These are phyloP conservation scores for peach (Prunus persica) DNA, from an alignment of 306 rosid genomes.

Conservation along the genomic window Prunus_persica_NCBIv2 NC_034016.1:17911001-17911500, in stretches of 20 bases:
- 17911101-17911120: neutral
- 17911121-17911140: neutral
- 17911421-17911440: neutral
- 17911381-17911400: constrained; percentile 26
- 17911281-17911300: constrained; percentile 27
- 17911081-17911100: neutral
- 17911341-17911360: constrained; percentile 66
- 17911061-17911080: neutral
- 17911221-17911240: constrained; percentile 92
- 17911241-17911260: constrained; percentile 65
- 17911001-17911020: neutral
- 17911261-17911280: constrained; percentile 47
- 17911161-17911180: neutral
- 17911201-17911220: constrained; percentile 67
- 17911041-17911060: neutral
- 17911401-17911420: neutral
- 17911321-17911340: constrained; percentile 48
- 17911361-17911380: constrained; percentile 81
- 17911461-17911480: neutral
- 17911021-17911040: neutral
- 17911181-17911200: constrained; percentile 30
- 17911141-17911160: neutral
- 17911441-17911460: neutral
- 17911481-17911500: neutral
- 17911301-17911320: constrained; percentile 49